Percentiles rank a stretch among this genome's conserved stretches.
Conservation (phyloP, 768 basidiomycete species). For the Boletus fagicola region DNA sequence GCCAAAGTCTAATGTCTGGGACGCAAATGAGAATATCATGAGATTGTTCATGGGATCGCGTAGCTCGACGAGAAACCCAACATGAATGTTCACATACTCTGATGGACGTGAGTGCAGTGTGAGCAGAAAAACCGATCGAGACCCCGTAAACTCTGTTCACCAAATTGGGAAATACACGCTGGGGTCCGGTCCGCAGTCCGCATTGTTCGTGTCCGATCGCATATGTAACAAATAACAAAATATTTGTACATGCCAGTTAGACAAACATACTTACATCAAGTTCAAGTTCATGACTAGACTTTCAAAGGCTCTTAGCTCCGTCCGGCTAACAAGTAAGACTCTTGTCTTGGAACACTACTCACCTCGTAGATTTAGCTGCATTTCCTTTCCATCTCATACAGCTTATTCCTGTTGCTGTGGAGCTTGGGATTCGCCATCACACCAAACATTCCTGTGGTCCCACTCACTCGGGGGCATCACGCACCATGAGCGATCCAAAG, state of each 20-base stretch:
- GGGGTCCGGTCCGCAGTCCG: slow-evolving; percentile 11
- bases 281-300: slow-evolving; percentile 5
- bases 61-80: too few species aligned
- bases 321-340: slow-evolving; percentile 3
- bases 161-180: background rate
- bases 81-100: too few species aligned
- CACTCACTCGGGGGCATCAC: background rate
- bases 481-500: slow-evolving; percentile 15
- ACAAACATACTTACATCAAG: slow-evolving; percentile 13
- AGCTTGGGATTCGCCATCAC: slow-evolving; percentile 15
- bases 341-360: background rate
- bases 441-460: background rate
- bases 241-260: slow-evolving; percentile 17
- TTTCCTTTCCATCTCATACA: background rate
- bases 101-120: too few species aligned
- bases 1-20: background rate
- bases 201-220: slow-evolving; percentile 1
- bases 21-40: too few species aligned
- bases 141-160: slow-evolving; percentile 25
- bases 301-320: background rate
- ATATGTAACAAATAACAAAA: too few species aligned
- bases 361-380: background rate
- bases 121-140: background rate
- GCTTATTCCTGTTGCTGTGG: background rate
- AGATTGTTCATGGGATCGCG: background rate